phyloP scores from a whole-genome alignment of 495 filamentous ascomycete genomes.

The Tuber indicum region DNA sequence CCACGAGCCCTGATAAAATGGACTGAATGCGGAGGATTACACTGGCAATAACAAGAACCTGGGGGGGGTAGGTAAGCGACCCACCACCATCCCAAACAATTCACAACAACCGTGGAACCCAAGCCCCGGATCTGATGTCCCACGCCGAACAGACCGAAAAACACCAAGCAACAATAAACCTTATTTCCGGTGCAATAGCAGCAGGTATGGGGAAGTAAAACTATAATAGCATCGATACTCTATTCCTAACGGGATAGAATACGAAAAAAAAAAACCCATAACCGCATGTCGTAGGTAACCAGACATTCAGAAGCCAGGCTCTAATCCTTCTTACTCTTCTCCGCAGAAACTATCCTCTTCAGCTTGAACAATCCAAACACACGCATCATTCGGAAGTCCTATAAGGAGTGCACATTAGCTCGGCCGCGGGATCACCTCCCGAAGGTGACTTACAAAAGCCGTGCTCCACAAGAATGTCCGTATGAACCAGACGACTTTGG shows the following conservation, averaged over 20 bases:
- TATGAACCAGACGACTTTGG: constrained; percentile 26
- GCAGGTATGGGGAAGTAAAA: neutral
- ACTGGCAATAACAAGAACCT: no score
- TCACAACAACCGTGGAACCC: no score
- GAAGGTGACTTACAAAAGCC: constrained; percentile 32
- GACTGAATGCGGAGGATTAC: no score
- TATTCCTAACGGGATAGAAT: neutral
- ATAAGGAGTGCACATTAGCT: neutral
- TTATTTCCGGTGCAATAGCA: neutral
- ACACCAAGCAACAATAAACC: neutral
- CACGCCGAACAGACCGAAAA: no score
- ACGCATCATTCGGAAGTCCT: constrained; percentile 30
- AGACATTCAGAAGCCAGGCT: neutral
- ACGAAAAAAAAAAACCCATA: neutral
- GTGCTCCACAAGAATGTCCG: constrained; percentile 41
- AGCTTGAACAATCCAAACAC: constrained; percentile 28
- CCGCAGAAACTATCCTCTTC: constrained; percentile 12
- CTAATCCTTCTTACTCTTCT: constrained; percentile 20
- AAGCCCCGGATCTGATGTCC: no score
- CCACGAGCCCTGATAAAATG: no score
- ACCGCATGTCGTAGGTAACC: neutral
- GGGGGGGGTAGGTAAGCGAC: no score
- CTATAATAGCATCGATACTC: neutral
- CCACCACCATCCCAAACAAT: neutral
- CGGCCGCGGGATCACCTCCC: neutral